phyloP scores from a whole-genome alignment of 805 yeast genomes.

The Candida bentonensis region DNA sequence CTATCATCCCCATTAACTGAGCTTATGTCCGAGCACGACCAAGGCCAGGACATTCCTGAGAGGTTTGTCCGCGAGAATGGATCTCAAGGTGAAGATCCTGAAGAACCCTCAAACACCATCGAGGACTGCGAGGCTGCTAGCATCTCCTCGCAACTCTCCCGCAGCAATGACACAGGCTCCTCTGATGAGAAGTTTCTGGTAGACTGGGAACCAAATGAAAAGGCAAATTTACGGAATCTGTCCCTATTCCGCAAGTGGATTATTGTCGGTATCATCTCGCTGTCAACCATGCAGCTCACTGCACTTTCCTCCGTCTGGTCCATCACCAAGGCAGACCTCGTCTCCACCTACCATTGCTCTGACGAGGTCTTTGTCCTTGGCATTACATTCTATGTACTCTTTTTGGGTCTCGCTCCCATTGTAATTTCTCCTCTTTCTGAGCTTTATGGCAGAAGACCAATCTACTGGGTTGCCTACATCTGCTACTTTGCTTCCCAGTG shows the following conservation, averaged over 20 bases:
- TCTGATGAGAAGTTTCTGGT: not conserved
- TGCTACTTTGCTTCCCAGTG: conserved; percentile 26
- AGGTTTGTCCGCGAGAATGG: no score
- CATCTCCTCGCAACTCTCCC: no score
- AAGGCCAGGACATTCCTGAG: no score
- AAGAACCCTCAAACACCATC: no score
- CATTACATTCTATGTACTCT: not conserved
- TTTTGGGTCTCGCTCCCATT: conserved; percentile 34
- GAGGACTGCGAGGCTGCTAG: no score
- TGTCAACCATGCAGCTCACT: not conserved
- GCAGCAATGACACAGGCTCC: not conserved
- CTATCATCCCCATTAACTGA: no score
- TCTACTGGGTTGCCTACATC: conserved; percentile 34
- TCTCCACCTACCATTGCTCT: not conserved
- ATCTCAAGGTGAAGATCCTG: no score
- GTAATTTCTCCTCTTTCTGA: conserved; percentile 49
- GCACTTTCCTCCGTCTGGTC: not conserved
- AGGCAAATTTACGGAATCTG: not conserved
- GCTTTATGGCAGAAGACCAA: conserved; percentile 39
- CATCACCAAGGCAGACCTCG: not conserved
- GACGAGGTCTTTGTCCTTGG: not conserved
- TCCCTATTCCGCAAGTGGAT: not conserved
- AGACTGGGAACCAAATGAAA: not conserved
- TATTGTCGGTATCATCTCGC: not conserved
- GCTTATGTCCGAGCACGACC: no score